Percentiles rank a stretch among this genome's conserved stretches.
Conservation (phyloP, 352 stramenopile species). For the Globisporangium radiosum region DNA sequence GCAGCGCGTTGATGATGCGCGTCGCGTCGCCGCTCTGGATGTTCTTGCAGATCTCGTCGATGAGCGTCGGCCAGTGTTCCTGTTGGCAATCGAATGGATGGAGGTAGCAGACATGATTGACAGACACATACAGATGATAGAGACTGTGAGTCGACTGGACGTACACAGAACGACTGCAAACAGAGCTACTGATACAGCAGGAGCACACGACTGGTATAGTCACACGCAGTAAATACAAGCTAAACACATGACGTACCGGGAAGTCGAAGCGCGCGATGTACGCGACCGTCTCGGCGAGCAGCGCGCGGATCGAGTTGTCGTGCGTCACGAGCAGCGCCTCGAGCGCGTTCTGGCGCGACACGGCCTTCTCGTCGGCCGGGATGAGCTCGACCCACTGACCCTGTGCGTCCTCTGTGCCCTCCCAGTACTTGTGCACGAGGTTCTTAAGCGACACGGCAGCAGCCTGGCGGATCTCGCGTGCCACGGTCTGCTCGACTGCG, state of each 20-base stretch:
- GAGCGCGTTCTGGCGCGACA: slow-evolving; percentile 65
- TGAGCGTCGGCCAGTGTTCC: slow-evolving; percentile 89
- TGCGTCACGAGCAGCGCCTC: slow-evolving; percentile 82
- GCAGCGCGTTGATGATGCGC: slow-evolving; percentile 87
- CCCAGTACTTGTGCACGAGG: slow-evolving; percentile 93
- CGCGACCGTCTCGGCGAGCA: slow-evolving; percentile 94
- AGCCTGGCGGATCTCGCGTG: slow-evolving; percentile 87
- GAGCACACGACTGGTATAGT: neutral
- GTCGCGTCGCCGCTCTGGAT: slow-evolving; percentile 85
- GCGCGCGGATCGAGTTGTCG: slow-evolving; percentile 85
- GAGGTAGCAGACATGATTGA: too few relatives aligned
- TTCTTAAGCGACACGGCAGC: slow-evolving; percentile 95
- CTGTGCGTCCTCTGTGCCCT: slow-evolving; percentile 66
- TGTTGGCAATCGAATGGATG: slow-evolving; percentile 5
- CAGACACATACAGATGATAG: neutral
- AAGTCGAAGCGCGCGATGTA: slow-evolving; percentile 95
- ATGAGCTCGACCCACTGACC: slow-evolving; percentile 67
- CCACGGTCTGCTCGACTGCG: slow-evolving; percentile 59
- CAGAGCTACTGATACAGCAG: neutral
- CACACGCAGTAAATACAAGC: neutral
- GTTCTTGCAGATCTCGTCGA: slow-evolving; percentile 84
- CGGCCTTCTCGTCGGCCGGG: slow-evolving; percentile 57
- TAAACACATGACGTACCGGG: slow-evolving; percentile 42
- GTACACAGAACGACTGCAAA: too few relatives aligned
- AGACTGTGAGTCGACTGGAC: neutral